phyloP scores from a whole-genome alignment of 2,329 filamentous ascomycete species.

The Paecilomyces fulvus region DNA sequence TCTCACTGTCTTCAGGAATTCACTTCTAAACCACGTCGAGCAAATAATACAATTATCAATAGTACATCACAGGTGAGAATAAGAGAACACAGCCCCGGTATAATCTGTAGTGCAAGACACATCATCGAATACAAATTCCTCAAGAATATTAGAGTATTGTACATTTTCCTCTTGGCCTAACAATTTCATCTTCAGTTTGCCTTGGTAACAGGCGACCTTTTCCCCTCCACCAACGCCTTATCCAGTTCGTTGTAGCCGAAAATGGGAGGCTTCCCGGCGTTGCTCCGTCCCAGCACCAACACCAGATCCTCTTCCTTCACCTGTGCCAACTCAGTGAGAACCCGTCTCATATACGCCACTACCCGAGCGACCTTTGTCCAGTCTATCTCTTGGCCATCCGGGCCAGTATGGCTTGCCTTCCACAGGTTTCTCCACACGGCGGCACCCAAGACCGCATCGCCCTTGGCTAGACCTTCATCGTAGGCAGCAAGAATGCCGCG shows the following conservation, averaged over 20 bases:
- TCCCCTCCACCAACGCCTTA: slow-evolving; percentile 30
- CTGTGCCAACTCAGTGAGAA: slow-evolving; percentile 46
- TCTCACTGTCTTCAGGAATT: not conserved
- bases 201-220: slow-evolving; percentile 9
- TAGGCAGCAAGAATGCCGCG: slow-evolving; percentile 69
- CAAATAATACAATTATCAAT: not conserved
- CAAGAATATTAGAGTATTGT: not conserved
- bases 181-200: slow-evolving; percentile 1
- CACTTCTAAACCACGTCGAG: not conserved
- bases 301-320: slow-evolving; percentile 47
- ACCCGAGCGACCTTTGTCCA: slow-evolving; percentile 53
- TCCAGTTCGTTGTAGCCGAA: slow-evolving; percentile 28
- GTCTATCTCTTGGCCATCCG: slow-evolving; percentile 45
- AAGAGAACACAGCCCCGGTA: not conserved
- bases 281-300: slow-evolving; percentile 39
- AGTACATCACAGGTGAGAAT: not conserved
- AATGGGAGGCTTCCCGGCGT: slow-evolving; percentile 23
- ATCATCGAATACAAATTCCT: not conserved
- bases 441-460: slow-evolving; percentile 42
- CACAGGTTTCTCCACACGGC: slow-evolving; percentile 93
- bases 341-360: slow-evolving; percentile 54
- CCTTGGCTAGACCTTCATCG: slow-evolving; percentile 38
- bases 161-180: not conserved
- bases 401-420: slow-evolving; percentile 53
- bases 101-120: not conserved